Conservation (phyloP, 495 filamentous ascomycete species). For the Podospora sp. region DNA sequence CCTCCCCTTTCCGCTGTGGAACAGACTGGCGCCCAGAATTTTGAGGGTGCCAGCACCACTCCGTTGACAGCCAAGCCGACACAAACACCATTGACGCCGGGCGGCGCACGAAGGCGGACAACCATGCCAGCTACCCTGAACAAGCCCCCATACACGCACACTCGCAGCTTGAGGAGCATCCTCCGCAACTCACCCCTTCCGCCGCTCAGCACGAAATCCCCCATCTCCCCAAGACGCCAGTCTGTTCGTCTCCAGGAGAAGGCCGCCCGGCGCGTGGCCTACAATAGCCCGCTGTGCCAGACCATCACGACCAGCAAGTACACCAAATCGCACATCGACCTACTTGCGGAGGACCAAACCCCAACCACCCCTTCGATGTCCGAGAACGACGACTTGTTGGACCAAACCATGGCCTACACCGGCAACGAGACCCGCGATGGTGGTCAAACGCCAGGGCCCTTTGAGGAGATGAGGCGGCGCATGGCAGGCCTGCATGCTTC, state of each 20-base stretch:
- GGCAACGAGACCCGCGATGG: slow-evolving; percentile 54
- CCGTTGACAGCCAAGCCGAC: slow-evolving; percentile 8
- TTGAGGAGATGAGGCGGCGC: slow-evolving; percentile 58
- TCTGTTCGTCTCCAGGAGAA: slow-evolving; percentile 54
- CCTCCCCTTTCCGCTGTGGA: slow-evolving; percentile 55
- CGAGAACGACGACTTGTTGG: slow-evolving; percentile 40
- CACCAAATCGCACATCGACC: slow-evolving; percentile 58
- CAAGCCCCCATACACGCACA: slow-evolving; percentile 63
- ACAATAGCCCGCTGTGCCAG: slow-evolving; percentile 55
- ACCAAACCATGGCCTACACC: slow-evolving; percentile 52
- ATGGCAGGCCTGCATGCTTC: slow-evolving; percentile 49
- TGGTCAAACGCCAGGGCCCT: slow-evolving; percentile 58
- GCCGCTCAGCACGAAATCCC: slow-evolving; percentile 47
- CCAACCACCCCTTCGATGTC: slow-evolving; percentile 46
- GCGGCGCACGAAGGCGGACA: slow-evolving; percentile 36
- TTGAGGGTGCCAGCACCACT: slow-evolving; percentile 36
- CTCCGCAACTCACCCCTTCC: slow-evolving; percentile 74
- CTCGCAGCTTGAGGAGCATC: slow-evolving; percentile 69
- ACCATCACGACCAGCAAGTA: slow-evolving; percentile 59
- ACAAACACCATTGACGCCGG: slow-evolving; percentile 36
- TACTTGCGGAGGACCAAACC: slow-evolving; percentile 53
- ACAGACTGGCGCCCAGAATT: slow-evolving; percentile 38
- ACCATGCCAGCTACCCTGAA: slow-evolving; percentile 33
- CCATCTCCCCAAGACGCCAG: slow-evolving; percentile 49
- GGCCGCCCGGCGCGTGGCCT: slow-evolving; percentile 52